A percentile compares a stretch with the other conserved stretches of the same genome.
Conservation (phyloP, 192 early-diverging fungal species). For the Diversispora epigaea region DNA sequence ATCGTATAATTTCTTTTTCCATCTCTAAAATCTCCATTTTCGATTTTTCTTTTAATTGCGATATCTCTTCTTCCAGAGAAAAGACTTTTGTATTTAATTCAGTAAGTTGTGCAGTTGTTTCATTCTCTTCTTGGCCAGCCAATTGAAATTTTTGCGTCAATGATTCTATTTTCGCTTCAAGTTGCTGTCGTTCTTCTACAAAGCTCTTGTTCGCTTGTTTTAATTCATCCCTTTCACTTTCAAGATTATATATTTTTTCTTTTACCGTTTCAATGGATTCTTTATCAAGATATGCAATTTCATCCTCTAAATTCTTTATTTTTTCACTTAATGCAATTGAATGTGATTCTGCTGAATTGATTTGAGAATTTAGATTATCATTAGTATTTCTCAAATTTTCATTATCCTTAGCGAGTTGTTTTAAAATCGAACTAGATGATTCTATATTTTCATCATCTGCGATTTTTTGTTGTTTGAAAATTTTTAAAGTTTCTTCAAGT, state of each 20-base stretch:
- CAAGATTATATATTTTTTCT: constrained; percentile 9
- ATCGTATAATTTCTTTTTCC: constrained; percentile 6
- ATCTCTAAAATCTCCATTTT: neutral
- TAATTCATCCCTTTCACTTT: constrained; percentile 14
- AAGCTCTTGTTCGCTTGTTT: neutral
- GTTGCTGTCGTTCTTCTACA: neutral
- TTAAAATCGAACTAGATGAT: neutral
- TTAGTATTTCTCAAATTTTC: constrained; percentile 15
- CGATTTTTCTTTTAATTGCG: neutral
- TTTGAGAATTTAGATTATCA: constrained; percentile 2
- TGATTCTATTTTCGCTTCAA: constrained; percentile 13
- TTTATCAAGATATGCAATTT: neutral
- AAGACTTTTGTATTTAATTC: constrained; percentile 10
- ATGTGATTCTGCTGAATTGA: neutral
- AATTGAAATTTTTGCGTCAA: constrained; percentile 4
- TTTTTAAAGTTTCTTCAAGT: constrained; percentile 18
- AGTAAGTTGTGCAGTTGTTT: neutral
- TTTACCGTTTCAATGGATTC: neutral
- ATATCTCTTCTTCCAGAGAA: constrained; percentile 8
- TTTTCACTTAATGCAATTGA: neutral
- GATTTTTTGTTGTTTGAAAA: neutral
- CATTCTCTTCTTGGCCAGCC: constrained; percentile 1
- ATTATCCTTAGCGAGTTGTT: neutral
- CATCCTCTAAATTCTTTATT: neutral
- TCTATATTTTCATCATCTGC: neutral